These are phyloP conservation scores for Ogataea siamensis DNA, from an alignment of 805 yeast genomes.

Conservation along the genomic window DNA sequence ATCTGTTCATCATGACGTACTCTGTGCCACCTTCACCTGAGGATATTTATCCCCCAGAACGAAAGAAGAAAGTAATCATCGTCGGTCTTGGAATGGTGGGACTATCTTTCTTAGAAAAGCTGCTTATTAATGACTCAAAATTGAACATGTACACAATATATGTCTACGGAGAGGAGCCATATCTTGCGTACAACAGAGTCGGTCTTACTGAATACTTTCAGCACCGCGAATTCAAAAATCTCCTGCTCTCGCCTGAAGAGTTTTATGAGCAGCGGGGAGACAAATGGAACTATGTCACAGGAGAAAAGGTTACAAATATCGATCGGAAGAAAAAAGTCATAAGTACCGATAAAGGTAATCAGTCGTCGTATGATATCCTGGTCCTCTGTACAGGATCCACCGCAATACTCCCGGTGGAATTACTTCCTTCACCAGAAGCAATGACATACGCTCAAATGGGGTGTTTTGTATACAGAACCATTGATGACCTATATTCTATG, in stretches of 20 bases:
- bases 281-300: constrained; percentile 28
- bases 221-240: constrained; percentile 28
- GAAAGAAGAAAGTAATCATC: constrained; percentile 29
- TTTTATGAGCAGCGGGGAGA: constrained; percentile 27
- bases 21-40: constrained; percentile 27
- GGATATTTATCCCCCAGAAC: constrained; percentile 1
- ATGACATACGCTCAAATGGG: constrained; percentile 29
- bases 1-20: constrained; percentile 6
- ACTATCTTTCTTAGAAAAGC: constrained; percentile 35
- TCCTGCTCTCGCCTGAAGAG: constrained; percentile 28
- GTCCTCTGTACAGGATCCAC: constrained; percentile 36
- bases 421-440: constrained; percentile 21
- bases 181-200: constrained; percentile 38
- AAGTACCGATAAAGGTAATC: constrained; percentile 18
- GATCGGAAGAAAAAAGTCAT: constrained; percentile 18
- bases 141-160: constrained; percentile 28
- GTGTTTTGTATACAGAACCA: constrained; percentile 36
- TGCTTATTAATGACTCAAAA: constrained; percentile 33
- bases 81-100: constrained; percentile 40
- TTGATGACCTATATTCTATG: constrained; percentile 35
- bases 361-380: constrained; percentile 27
- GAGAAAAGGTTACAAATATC: constrained; percentile 22
- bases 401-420: constrained; percentile 30
- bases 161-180: constrained; percentile 37
- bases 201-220: constrained; percentile 35